Percentiles rank a stretch among this genome's conserved stretches.
These are phyloP conservation scores for Aspergillus neotritici DNA, from an alignment of 2,329 filamentous ascomycete genomes.

Conservation along the genomic window DNA sequence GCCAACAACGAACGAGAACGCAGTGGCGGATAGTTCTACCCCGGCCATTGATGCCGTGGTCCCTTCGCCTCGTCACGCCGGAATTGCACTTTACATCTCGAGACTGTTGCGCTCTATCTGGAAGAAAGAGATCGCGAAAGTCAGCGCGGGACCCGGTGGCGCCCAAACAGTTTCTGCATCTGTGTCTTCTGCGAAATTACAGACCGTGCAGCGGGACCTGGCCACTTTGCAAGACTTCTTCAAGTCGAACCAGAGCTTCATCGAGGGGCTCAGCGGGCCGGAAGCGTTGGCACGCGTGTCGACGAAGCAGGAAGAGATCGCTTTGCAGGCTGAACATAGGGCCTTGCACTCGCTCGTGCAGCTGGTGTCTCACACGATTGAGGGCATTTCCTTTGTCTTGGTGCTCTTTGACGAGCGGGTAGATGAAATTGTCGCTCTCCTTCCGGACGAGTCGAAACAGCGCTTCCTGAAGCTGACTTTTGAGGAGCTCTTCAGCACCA, in stretches of 20 bases:
- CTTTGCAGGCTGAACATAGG: conserved; percentile 88
- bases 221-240: conserved; percentile 76
- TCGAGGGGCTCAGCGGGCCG: conserved; percentile 88
- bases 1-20: conserved; percentile 75
- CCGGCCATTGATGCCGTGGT: conserved; percentile 74
- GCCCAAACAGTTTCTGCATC: conserved; percentile 61
- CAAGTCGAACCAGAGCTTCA: conserved; percentile 79
- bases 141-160: conserved; percentile 51
- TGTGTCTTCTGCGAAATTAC: conserved; percentile 63
- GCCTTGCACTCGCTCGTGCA: conserved; percentile 80
- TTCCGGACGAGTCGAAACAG: conserved; percentile 65
- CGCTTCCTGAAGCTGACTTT: conserved; percentile 74
- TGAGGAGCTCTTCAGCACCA: conserved; percentile 76
- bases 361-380: conserved; percentile 83
- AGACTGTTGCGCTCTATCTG: conserved; percentile 85
- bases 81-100: conserved; percentile 79
- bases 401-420: conserved; percentile 93
- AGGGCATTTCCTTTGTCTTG: conserved; percentile 92
- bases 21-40: conserved; percentile 53
- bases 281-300: conserved; percentile 72
- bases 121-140: conserved; percentile 68
- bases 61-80: conserved; percentile 83
- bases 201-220: conserved; percentile 71
- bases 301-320: conserved; percentile 84
- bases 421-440: conserved; percentile 73